Percentiles rank a stretch among this genome's conserved stretches.
Conservation (phyloP, 306 rosid genomes). For the Parietaria judaica region DNA sequence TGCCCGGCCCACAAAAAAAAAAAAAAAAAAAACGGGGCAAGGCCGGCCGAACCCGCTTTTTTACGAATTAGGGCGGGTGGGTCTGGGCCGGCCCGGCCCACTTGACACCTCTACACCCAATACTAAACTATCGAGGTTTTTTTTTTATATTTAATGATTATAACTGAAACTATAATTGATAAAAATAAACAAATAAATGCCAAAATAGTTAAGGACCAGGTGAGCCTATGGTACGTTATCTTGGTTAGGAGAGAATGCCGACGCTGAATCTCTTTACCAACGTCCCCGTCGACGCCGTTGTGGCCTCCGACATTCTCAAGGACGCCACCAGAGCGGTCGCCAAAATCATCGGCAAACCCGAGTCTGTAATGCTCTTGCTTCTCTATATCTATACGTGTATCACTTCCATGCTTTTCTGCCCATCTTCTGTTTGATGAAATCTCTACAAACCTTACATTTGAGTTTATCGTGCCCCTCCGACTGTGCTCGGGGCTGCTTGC, state of each 20-base stretch:
- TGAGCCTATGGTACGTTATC: too few species aligned
- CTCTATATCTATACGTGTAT: neutral
- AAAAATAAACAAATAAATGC: too few species aligned
- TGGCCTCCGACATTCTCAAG: constrained; percentile 82
- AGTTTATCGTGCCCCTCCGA: neutral
- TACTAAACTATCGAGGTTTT: too few species aligned
- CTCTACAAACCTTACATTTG: neutral
- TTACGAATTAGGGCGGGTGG: too few species aligned
- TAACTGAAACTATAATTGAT: too few species aligned
- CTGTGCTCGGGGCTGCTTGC: neutral
- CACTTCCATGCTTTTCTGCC: constrained; percentile 9
- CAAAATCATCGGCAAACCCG: constrained; percentile 87
- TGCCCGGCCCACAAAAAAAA: too few species aligned
- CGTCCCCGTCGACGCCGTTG: constrained; percentile 73
- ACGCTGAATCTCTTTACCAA: constrained; percentile 76
- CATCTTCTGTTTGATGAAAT: constrained; percentile 45
- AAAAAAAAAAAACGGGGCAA: too few species aligned
- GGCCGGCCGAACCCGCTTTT: too few species aligned
- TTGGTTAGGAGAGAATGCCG: constrained; percentile 39
- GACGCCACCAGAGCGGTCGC: constrained; percentile 93
- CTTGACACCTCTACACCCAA: too few species aligned
- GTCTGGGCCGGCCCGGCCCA: too few species aligned
- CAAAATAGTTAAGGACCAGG: too few species aligned
- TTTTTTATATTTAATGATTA: too few species aligned
- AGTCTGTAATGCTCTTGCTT: constrained; percentile 45